These are phyloP conservation scores for Nakaseomyces sp. DNA, from an alignment of 1,139 yeast genomes.

Conservation along the genomic window DNA sequence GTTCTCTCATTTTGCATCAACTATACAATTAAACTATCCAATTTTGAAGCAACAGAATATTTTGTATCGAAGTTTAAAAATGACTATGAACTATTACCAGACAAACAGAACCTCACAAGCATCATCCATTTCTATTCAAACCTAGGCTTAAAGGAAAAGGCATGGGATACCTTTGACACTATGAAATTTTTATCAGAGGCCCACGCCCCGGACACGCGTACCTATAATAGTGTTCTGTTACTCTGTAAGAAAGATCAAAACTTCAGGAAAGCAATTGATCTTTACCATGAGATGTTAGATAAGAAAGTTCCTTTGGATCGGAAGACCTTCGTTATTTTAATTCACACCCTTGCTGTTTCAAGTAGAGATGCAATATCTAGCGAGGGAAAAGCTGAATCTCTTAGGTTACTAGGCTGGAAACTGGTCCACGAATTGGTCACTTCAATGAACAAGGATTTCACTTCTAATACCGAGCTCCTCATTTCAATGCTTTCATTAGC, in stretches of 20 bases:
- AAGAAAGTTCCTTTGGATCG: conserved; percentile 37
- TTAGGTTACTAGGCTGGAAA: conserved; percentile 51
- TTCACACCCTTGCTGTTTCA: conserved; percentile 64
- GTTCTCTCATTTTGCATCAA: conserved; percentile 33
- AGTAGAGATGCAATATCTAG: conserved; percentile 40
- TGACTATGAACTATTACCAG: conserved; percentile 41
- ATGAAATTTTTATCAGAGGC: conserved; percentile 73
- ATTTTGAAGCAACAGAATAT: conserved; percentile 43
- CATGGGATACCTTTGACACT: conserved; percentile 67
- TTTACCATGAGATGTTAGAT: conserved; percentile 62
- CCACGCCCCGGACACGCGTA: conserved; percentile 51
- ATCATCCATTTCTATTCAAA: conserved; percentile 60
- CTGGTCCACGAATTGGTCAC: conserved; percentile 60
- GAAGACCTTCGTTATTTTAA: conserved; percentile 52
- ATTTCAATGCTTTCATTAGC: conserved; percentile 67
- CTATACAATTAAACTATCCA: conserved; percentile 34
- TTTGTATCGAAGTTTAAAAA: conserved; percentile 22
- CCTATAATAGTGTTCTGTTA: conserved; percentile 64
- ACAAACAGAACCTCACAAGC: conserved; percentile 51
- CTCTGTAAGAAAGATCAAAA: conserved; percentile 55
- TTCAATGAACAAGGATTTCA: conserved; percentile 9
- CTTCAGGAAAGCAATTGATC: conserved; percentile 64
- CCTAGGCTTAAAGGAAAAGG: conserved; percentile 47
- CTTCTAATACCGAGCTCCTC: conserved; percentile 46
- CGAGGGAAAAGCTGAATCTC: conserved; percentile 26